These are phyloP conservation scores for Keithomyces neogunnii DNA, from an alignment of 2,329 filamentous ascomycete species.

Conservation along the genomic window DNA sequence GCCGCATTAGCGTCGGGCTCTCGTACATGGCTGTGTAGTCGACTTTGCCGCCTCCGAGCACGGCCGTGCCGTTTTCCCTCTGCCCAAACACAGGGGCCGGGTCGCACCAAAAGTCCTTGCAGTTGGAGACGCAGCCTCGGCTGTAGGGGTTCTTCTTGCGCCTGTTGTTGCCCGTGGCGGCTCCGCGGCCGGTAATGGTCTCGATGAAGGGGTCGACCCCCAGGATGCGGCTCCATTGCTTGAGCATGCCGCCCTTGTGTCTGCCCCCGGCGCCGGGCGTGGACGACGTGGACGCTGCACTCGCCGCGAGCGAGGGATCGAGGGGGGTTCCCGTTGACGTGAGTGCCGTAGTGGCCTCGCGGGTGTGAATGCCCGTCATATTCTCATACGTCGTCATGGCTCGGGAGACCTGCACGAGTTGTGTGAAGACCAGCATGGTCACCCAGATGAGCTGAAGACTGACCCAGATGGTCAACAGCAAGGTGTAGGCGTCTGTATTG, in stretches of 20 bases:
- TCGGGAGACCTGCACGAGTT: slow-evolving; percentile 83
- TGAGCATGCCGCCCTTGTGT: slow-evolving; percentile 58
- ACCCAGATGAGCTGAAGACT: slow-evolving; percentile 88
- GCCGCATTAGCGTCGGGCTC: slow-evolving; percentile 60
- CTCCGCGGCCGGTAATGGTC: slow-evolving; percentile 77
- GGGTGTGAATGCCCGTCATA: slow-evolving; percentile 71
- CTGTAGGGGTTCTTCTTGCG: slow-evolving; percentile 73
- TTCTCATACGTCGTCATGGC: slow-evolving; percentile 96
- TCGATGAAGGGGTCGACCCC: slow-evolving; percentile 92
- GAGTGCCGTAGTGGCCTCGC: slow-evolving; percentile 58
- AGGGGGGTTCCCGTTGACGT: slow-evolving; percentile 71
- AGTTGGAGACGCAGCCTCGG: slow-evolving; percentile 76
- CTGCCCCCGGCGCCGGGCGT: slow-evolving; percentile 38
- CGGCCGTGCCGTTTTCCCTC: slow-evolving; percentile 63
- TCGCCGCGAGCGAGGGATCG: slow-evolving; percentile 53
- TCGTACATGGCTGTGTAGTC: slow-evolving; percentile 92
- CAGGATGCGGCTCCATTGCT: slow-evolving; percentile 75
- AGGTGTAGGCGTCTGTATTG: slow-evolving; percentile 75
- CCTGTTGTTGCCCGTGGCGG: slow-evolving; percentile 47
- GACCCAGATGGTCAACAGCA: slow-evolving; percentile 72
- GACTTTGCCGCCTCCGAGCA: slow-evolving; percentile 69
- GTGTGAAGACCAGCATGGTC: slow-evolving; percentile 91
- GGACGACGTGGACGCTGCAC: slow-evolving; percentile 33
- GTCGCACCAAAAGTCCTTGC: slow-evolving; percentile 94
- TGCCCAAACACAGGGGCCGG: slow-evolving; percentile 71